phyloP scores from a whole-genome alignment of 1,284 basidiomycete species.

The Ustilago nuda region DNA sequence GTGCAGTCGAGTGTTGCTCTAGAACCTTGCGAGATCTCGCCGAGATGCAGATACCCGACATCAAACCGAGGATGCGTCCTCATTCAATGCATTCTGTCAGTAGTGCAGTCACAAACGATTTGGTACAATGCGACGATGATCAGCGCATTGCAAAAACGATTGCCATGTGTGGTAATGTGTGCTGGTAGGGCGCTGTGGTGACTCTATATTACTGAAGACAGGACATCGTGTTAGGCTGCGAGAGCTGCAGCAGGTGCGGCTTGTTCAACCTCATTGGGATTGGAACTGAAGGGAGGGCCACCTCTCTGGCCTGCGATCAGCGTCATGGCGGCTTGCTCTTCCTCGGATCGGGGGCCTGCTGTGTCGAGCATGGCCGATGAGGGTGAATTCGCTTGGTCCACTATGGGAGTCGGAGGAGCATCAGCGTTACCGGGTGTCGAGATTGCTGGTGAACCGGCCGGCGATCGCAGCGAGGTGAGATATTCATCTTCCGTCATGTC shows the following conservation, averaged over 20 bases:
- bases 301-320: slow-evolving; percentile 16
- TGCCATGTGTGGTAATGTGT: not conserved
- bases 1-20: slow-evolving; percentile 1
- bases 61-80: too few species aligned
- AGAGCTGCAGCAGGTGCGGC: slow-evolving; percentile 11
- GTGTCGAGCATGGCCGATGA: not conserved
- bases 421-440: slow-evolving; percentile 37
- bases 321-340: slow-evolving; percentile 14
- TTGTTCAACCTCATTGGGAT: slow-evolving; percentile 11
- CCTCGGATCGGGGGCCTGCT: slow-evolving; percentile 4
- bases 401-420: slow-evolving; percentile 9
- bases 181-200: not conserved
- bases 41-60: not conserved
- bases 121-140: not conserved
- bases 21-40: not conserved
- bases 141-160: not conserved
- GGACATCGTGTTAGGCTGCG: slow-evolving; percentile 17
- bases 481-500: slow-evolving; percentile 51
- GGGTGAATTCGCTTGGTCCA: slow-evolving; percentile 6
- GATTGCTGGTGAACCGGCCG: slow-evolving; percentile 40
- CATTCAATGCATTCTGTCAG: not conserved
- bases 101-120: not conserved
- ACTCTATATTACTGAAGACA: not conserved
- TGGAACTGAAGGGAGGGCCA: slow-evolving; percentile 7
- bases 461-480: slow-evolving; percentile 40